Conservation (phyloP, 768 basidiomycete genomes). For the Amylocystis lapponica region DNA sequence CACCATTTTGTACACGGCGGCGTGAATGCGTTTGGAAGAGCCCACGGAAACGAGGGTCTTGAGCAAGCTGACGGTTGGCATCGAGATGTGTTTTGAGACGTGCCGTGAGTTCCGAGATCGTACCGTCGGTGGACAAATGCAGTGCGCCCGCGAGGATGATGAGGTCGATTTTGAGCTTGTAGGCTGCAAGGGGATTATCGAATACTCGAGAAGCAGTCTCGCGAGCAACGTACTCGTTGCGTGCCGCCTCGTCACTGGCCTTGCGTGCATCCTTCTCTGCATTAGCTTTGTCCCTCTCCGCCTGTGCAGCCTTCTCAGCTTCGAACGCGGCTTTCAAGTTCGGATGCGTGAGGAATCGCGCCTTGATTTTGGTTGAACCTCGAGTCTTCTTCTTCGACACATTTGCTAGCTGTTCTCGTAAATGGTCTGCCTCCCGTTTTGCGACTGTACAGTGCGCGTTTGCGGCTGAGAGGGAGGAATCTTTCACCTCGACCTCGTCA, state of each 20-base stretch:
- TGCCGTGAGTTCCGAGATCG: neutral
- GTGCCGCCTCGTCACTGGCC: neutral
- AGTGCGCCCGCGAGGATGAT: neutral
- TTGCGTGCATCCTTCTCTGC: neutral
- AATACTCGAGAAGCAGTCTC: neutral
- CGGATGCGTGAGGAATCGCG: neutral
- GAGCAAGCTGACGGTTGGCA: neutral
- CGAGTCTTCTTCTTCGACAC: neutral
- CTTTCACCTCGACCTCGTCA: neutral
- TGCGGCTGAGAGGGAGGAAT: neutral
- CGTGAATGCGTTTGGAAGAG: too few species aligned
- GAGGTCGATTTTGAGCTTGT: neutral
- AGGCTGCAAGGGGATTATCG: neutral
- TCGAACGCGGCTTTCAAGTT: neutral
- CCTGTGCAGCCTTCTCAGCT: neutral
- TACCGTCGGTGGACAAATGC: neutral
- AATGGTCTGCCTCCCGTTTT: neutral
- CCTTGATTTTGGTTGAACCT: neutral
- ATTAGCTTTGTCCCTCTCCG: neutral
- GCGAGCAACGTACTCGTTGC: neutral
- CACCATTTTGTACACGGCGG: too few species aligned
- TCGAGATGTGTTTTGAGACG: neutral
- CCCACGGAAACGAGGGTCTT: neutral
- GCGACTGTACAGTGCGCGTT: neutral
- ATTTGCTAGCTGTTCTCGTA: neutral